These are phyloP conservation scores for Trametes villosa DNA, from an alignment of 768 basidiomycete species.

Conservation along the genomic window DNA sequence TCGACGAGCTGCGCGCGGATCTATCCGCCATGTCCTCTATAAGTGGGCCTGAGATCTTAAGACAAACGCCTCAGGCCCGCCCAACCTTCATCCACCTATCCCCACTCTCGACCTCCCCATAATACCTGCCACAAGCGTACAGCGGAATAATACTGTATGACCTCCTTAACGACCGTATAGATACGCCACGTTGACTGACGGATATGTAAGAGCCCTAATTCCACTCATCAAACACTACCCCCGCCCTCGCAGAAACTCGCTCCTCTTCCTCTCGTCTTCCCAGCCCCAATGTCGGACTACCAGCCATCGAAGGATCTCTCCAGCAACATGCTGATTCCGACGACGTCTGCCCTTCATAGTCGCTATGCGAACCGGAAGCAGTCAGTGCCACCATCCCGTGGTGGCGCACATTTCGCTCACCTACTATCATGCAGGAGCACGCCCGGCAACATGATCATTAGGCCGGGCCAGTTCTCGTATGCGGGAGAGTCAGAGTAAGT, in stretches of 20 bases:
- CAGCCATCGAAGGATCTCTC: not conserved
- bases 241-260: not conserved
- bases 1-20: too few species aligned
- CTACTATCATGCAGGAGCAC: not conserved
- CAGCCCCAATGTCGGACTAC: not conserved
- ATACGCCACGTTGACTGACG: not conserved
- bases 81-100: too few species aligned
- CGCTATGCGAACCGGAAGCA: conserved; percentile 1
- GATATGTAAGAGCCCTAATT: not conserved
- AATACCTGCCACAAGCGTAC: too few species aligned
- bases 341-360: conserved; percentile 3
- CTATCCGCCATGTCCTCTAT: too few species aligned
- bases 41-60: too few species aligned
- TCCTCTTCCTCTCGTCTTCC: not conserved
- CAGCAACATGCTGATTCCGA: not conserved
- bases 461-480: conserved; percentile 10
- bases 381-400: not conserved
- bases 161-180: not conserved
- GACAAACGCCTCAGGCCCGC: too few species aligned
- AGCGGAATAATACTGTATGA: not conserved
- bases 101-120: too few species aligned
- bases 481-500: conserved; percentile 21
- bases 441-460: conserved; percentile 11
- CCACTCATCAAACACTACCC: not conserved
- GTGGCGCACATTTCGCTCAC: not conserved